Evolutionary conservation across 306 rosid genomes (phyloP), one percentile per base, ranked within the genome.

Genomic region (Erythrophleum fordii): DNA sequence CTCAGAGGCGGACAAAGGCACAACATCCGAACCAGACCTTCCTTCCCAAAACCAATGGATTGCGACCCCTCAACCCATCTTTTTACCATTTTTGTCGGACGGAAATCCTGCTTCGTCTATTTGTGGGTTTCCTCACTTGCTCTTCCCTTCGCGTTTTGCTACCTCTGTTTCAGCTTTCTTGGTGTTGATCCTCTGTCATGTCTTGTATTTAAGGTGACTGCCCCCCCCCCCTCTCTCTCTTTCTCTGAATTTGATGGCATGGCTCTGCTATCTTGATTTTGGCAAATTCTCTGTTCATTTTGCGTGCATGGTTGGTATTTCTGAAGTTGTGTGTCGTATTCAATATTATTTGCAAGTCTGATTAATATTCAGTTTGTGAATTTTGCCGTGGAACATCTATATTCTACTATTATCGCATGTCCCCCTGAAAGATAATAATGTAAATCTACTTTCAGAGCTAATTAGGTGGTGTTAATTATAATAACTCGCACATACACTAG

Each of bases 21-120:
- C 69, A n/a, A 52, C 42, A 11, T 10, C 62, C 53, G n/a, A 20
- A 44, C 0, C 11, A 37, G 31, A 44, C 71, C 74, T 82, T 76
- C 46, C 78, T 77, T 77, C 37, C 60, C n/a, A 22, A 34, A 46
- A 20, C 14, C 17, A 11, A 68, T 28, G 11, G 65, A 77, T 58
- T 67, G 65, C 46, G 78, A 85, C 88, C 81, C 67, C 59, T 52
- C 12, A 82, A 59, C 83, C 79, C 11, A 51, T 74, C 72, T 62
- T 75, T 34, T 25, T 28, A 37, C 35, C 14, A 69, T 48, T 77
- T 34, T 49, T 16, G 17, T 20, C 45, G 6, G 0, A 52, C 44
- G 22, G 0, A 39, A 80, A 20, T 59, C 11, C 42, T 6, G 12
- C 4, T 41, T 16, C 39, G 37, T 34, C 37, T 34, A 2, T 5